Evolutionary conservation across 352 stramenopile genomes (phyloP), one percentile per base, ranked within the genome.

Genomic region (Blastocystis sp.): DNA sequence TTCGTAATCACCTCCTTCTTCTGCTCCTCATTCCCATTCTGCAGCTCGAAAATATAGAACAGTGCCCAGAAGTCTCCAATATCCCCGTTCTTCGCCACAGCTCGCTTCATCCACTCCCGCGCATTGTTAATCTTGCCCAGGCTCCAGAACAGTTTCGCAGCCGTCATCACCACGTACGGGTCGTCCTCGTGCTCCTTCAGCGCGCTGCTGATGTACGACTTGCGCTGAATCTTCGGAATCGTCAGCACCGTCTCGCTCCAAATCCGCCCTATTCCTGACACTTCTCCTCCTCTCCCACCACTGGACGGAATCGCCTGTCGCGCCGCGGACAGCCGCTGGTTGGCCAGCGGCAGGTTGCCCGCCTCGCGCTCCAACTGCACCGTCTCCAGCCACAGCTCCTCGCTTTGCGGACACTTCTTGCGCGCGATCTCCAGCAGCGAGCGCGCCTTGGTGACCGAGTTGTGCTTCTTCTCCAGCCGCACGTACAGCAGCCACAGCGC

Each of bases 181-280:
- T 99, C 96, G 74, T 98, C 97, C 82, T 98, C 95, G 90, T 96
- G 98, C 79, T 95, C 94, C 91, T 98, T 98, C 62, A 98, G 93
- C 38, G 96, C 97, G 28, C 96, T 95, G 38, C 96, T 94, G 9
- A 93, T 97, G 65, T 96, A 96, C 28, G 93, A 93, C 88, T 98
- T 98, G 89, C 98, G 95, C 88, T 98, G 94, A 2, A 96, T 93
- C 34, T 94, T 92, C 34, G 95, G 96, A 3, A 95, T 94, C 60
- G 94, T 97, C 52, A 95, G 91, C 69, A 99, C 98, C 41, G 95
- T 95, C 91, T 99, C 95, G 23, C 95, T 94, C 88, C 98, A 93
- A 11, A 99, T 90, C 40, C 71, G 41, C n/a, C n/a, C n/a, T n/a
- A n/a, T n/a, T n/a, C n/a, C n/a, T n/a, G n/a, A n/a, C n/a, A n/a